These are phyloP conservation scores for Russula sp. DNA, from an alignment of 768 basidiomycete genomes.

Conservation along the genomic window DNA sequence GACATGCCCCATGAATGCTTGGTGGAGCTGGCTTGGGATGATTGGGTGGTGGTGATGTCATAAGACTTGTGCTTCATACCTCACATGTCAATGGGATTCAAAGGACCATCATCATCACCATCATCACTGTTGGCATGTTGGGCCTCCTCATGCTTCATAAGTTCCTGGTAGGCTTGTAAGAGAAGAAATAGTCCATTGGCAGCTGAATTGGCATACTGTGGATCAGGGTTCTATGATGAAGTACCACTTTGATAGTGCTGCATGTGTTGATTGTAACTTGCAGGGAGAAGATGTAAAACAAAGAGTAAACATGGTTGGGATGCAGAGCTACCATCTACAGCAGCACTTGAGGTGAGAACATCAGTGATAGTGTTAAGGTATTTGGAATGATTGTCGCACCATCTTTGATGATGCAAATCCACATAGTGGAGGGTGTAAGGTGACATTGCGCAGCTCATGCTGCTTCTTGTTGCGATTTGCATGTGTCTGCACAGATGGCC, in stretches of 20 bases:
- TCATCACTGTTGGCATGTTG: constrained; percentile 45
- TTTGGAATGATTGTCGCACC: constrained; percentile 53
- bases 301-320: constrained; percentile 36
- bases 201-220: constrained; percentile 33
- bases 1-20: constrained; percentile 34
- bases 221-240: constrained; percentile 9
- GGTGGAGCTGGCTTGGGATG: constrained; percentile 15
- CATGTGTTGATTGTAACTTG: constrained; percentile 18
- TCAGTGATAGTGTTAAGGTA: constrained; percentile 75
- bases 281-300: constrained; percentile 27
- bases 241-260: constrained; percentile 19
- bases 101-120: constrained; percentile 26
- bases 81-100: constrained; percentile 36
- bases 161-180: constrained; percentile 92
- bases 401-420: constrained; percentile 14
- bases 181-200: constrained; percentile 81
- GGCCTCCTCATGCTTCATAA: constrained; percentile 87
- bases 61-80: constrained; percentile 66
- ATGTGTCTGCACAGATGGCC: constrained; percentile 13
- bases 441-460: constrained; percentile 42
- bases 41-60: constrained; percentile 30
- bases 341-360: constrained; percentile 52
- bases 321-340: constrained; percentile 52
- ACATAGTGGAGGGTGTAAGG: constrained; percentile 43
- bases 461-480: background rate